Percentiles rank a stretch among this genome's conserved stretches.
phyloP scores from a whole-genome alignment of 352 stramenopile genomes.

The Phytopythium vexans region DNA sequence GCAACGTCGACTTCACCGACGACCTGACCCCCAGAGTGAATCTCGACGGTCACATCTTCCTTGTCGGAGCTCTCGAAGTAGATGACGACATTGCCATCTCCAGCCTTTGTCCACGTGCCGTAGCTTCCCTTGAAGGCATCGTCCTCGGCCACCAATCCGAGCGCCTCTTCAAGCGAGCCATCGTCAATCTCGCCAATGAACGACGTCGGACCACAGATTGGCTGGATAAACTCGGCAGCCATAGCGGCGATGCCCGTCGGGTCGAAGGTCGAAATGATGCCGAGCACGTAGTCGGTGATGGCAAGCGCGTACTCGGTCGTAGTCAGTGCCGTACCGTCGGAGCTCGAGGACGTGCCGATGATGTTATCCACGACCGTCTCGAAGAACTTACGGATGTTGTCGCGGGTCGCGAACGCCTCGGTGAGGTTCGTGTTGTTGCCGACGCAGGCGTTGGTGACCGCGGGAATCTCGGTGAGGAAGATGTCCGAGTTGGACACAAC shows the following conservation, averaged over 20 bases:
- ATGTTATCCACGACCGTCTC: slow-evolving; percentile 57
- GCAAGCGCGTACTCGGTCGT: slow-evolving; percentile 35
- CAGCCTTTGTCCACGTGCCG: slow-evolving; percentile 38
- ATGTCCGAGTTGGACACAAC: slow-evolving; percentile 36
- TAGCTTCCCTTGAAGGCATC: slow-evolving; percentile 39
- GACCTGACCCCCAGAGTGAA: slow-evolving; percentile 34
- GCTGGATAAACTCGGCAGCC: slow-evolving; percentile 51
- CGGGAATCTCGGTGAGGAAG: slow-evolving; percentile 43
- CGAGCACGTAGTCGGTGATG: slow-evolving; percentile 37
- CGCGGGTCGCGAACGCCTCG: slow-evolving; percentile 39
- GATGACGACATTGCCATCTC: slow-evolving; percentile 31
- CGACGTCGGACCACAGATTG: slow-evolving; percentile 51
- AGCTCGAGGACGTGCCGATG: slow-evolving; percentile 27
- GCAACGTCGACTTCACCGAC: slow-evolving; percentile 29
- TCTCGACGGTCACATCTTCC: slow-evolving; percentile 36
- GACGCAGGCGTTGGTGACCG: slow-evolving; percentile 41
- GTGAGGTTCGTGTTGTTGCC: slow-evolving; percentile 16
- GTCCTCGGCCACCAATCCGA: slow-evolving; percentile 35
- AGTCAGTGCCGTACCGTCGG: slow-evolving; percentile 24
- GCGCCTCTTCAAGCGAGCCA: slow-evolving; percentile 28
- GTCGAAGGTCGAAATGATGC: slow-evolving; percentile 38
- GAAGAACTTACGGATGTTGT: slow-evolving; percentile 48
- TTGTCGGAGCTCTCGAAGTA: slow-evolving; percentile 40
- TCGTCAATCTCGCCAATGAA: slow-evolving; percentile 60
- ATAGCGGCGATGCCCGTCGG: slow-evolving; percentile 43